phyloP scores from a whole-genome alignment of 306 rosid species.

The Cicer bijugum region DNA sequence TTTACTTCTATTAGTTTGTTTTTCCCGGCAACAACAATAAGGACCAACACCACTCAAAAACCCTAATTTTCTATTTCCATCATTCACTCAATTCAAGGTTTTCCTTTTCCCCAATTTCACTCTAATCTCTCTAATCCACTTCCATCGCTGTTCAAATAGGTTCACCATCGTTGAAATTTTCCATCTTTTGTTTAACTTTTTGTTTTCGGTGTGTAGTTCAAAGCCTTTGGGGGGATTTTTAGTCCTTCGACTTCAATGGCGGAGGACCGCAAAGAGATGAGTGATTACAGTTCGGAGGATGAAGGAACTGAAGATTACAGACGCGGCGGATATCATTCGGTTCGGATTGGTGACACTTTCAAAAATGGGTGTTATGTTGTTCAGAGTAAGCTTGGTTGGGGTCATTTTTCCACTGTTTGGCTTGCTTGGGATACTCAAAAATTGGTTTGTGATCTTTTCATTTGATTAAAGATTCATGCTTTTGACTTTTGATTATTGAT shows the following conservation, averaged over 20 bases:
- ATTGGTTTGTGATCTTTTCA: conserved; percentile 44
- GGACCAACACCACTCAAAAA: conserved; percentile 42
- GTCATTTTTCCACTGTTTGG: conserved; percentile 98
- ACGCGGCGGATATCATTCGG: conserved; percentile 99
- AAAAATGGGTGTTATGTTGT: conserved; percentile 78
- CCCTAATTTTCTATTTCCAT: conserved; percentile 52
- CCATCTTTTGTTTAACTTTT: not conserved
- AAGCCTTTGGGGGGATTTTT: not conserved
- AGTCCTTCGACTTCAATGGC: conserved; percentile 58
- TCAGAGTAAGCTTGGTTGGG: conserved; percentile 98
- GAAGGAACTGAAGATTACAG: conserved; percentile 96
- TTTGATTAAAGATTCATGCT: conserved; percentile 26
- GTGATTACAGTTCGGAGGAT: conserved; percentile 92
- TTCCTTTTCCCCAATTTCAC: not conserved
- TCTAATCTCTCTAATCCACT: not conserved
- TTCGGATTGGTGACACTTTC: conserved; percentile 84
- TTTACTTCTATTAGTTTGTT: conserved; percentile 24
- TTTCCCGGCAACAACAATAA: conserved; percentile 54
- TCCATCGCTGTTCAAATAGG: not conserved
- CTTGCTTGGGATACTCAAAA: conserved; percentile 89
- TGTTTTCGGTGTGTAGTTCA: not conserved
- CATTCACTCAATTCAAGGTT: conserved; percentile 30
- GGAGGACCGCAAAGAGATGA: conserved; percentile 66
- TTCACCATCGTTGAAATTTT: conserved; percentile 16
- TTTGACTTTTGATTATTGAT: conserved; percentile 34